Percentiles rank a stretch among this genome's conserved stretches.
Conservation (phyloP, 2,329 filamentous ascomycete genomes). For the Elsinoe fawcettii region DNA sequence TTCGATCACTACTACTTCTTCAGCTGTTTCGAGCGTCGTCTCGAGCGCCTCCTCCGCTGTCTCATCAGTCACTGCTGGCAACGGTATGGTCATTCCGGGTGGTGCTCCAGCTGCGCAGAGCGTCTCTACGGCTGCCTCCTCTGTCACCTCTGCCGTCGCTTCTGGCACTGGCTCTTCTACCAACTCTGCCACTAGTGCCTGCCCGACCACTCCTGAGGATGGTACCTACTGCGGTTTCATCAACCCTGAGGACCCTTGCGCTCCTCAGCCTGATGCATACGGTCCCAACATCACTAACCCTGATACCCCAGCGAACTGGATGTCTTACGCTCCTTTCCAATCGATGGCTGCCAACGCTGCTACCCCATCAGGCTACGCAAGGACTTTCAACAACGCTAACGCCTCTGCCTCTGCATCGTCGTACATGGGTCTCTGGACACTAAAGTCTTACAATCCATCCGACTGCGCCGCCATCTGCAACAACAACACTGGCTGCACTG, state of each 20-base stretch:
- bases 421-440: slow-evolving; percentile 22
- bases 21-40: slow-evolving; percentile 11
- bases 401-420: slow-evolving; percentile 20
- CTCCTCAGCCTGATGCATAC: slow-evolving; percentile 23
- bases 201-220: slow-evolving; percentile 26
- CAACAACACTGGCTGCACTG: slow-evolving; percentile 18
- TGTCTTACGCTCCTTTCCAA: slow-evolving; percentile 22
- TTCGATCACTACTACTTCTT: slow-evolving; percentile 3
- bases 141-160: slow-evolving; percentile 3
- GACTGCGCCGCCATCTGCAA: slow-evolving; percentile 21
- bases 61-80: neutral
- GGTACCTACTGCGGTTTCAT: slow-evolving; percentile 33
- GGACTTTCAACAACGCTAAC: slow-evolving; percentile 22
- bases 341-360: slow-evolving; percentile 21
- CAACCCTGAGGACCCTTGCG: slow-evolving; percentile 27
- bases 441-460: slow-evolving; percentile 20
- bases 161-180: slow-evolving; percentile 17
- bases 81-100: neutral
- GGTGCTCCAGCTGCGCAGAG: neutral
- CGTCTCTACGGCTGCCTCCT: neutral
- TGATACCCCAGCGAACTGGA: slow-evolving; percentile 25
- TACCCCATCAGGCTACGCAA: slow-evolving; percentile 21
- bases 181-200: slow-evolving; percentile 24
- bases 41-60: neutral
- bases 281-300: slow-evolving; percentile 22